Evolutionary conservation across 164 flowering plant species (phyloP), one percentile per base, ranked within the genome.

Genomic region (Brasenia schreberi): DNA sequence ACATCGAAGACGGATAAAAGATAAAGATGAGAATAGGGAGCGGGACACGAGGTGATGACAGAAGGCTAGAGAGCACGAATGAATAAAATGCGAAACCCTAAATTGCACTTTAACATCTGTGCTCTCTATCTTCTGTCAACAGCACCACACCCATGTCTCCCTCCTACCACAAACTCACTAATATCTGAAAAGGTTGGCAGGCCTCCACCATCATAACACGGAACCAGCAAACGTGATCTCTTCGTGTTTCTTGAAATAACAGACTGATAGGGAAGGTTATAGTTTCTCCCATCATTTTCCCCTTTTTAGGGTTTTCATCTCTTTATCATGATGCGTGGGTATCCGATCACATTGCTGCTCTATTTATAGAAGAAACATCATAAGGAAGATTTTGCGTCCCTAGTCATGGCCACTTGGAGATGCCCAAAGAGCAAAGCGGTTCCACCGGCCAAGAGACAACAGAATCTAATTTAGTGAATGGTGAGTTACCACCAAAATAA

Each of bases 61-160:
- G 71, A 69, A 69, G 66, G 61, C 64, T 69, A 69, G 71, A 69
- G 71, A 63, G 71, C 71, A 69, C 71, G 64, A 69, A 69, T 66
- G 66, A 64, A 42, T 64, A 61, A 64, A 49, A 58, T 64, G 67
- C 71, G 63, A 43, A 62, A 14, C 64, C 60, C 45, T 14, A 49
- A 49, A 33, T 19, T 62, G 70, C 70, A 68, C 23, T 45, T 49
- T 64, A 63, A 62, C 70, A 53, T 68, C 70, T 45, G 73, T 70
- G 68, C 73, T 66, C 69, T 70, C 68, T 66, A 66, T 70, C 73
- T 66, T 66, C 68, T 65, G 69, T 66, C 73, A 70, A 65, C 72
- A 67, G 45, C 56, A 49, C 56, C 56, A 49, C 56, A 49, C 12
- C 16, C 12, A 9, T 49, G 56, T 4, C 56, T 14, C 56, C 16